phyloP scores from a whole-genome alignment of 768 basidiomycete species.

The Termitomyces sp. region DNA sequence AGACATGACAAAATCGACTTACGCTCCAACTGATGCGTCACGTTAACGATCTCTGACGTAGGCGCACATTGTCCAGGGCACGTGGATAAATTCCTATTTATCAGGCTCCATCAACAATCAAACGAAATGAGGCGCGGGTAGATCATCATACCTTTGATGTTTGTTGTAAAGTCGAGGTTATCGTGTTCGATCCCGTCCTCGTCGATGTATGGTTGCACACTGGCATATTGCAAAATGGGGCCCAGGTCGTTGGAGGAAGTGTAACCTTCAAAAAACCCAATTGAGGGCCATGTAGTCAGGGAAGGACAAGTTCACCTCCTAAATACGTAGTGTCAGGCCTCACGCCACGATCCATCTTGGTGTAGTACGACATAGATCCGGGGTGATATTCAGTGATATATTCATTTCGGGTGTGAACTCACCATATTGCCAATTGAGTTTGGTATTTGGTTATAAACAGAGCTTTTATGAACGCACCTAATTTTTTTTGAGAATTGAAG shows the following conservation, averaged over 20 bases:
- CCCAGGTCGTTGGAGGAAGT: background rate
- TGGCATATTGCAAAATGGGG: background rate
- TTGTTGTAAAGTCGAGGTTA: background rate
- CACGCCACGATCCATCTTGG: background rate
- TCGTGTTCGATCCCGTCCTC: background rate
- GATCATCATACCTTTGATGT: background rate
- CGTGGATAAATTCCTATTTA: background rate
- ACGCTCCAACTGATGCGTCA: slow-evolving; percentile 4
- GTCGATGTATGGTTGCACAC: background rate
- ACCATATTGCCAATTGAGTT: background rate
- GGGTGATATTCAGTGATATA: background rate
- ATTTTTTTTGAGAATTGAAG: background rate
- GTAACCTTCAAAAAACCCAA: background rate
- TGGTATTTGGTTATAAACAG: no score
- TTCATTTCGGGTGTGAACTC: background rate
- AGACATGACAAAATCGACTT: background rate
- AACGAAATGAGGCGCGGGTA: background rate
- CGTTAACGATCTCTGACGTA: slow-evolving; percentile 1
- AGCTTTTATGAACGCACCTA: background rate
- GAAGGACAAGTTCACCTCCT: background rate
- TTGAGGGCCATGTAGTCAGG: no score
- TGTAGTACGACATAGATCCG: background rate
- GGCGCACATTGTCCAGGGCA: background rate
- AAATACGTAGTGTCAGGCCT: background rate
- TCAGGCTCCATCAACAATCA: background rate